A percentile compares a stretch with the other conserved stretches of the same genome.
Conservation (phyloP, 208 protist species). For the Trichomonas vaginalis region DNA sequence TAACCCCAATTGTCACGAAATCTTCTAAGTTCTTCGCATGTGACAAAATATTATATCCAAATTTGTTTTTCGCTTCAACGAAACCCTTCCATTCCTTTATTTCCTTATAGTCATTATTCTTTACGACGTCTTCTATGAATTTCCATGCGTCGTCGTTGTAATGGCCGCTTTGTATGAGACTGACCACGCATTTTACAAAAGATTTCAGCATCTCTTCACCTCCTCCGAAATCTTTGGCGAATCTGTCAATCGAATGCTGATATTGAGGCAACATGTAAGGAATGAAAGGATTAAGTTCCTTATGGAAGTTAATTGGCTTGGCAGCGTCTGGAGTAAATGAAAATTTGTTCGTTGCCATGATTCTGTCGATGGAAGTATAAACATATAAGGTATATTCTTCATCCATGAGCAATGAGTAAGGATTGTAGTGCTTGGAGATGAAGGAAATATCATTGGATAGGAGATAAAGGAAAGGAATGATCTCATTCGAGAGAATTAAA, state of each 20-base stretch:
- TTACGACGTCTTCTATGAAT: background rate
- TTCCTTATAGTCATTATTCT: background rate
- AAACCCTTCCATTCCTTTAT: background rate
- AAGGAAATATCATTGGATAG: background rate
- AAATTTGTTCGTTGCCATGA: background rate
- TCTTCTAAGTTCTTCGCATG: background rate
- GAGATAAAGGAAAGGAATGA: background rate
- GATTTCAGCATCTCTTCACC: background rate
- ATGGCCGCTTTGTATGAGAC: background rate
- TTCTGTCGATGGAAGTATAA: background rate
- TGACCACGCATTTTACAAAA: background rate
- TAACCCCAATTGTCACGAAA: background rate
- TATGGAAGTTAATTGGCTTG: background rate
- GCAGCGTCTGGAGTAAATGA: background rate
- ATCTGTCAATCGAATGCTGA: background rate
- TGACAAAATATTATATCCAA: background rate
- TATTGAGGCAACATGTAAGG: background rate
- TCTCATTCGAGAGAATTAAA: background rate
- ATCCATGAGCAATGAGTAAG: background rate
- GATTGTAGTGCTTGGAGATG: background rate
- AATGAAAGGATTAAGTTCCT: background rate
- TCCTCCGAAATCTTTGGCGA: background rate
- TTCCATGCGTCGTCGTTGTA: background rate
- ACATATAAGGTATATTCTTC: background rate
- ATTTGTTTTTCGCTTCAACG: background rate